phyloP scores from a whole-genome alignment of 305 asterid species.

The Fraxinus sp. region DNA sequence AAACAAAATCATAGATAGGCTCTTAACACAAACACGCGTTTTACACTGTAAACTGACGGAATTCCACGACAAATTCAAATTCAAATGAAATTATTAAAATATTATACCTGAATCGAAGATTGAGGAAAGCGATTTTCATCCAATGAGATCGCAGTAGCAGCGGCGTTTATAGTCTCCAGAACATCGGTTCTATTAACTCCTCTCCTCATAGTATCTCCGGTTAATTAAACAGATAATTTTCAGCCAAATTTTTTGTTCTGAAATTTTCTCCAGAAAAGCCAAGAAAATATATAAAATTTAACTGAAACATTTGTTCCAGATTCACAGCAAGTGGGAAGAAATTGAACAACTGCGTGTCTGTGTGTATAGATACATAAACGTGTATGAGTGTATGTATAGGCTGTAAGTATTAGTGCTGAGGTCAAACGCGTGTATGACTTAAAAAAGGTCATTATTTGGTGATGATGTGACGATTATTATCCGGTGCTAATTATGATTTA shows the following conservation, averaged over 20 bases:
- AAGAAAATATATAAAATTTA: not conserved
- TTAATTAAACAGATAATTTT: conserved; percentile 22
- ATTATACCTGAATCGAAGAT: conserved; percentile 52
- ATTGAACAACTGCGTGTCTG: not conserved
- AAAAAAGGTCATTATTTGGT: conserved; percentile 16
- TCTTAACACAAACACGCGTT: conserved; percentile 8
- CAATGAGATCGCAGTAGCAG: conserved; percentile 84
- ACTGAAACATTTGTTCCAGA: not conserved
- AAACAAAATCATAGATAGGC: conserved; percentile 12
- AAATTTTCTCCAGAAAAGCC: not conserved
- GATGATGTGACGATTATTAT: conserved; percentile 21
- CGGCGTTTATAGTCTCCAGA: conserved; percentile 78
- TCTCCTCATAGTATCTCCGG: conserved; percentile 40
- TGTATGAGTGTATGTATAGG: not conserved
- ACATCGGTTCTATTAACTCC: conserved; percentile 42
- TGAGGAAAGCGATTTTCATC: conserved; percentile 56
- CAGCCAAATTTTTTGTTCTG: not conserved
- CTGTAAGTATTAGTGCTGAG: conserved; percentile 16
- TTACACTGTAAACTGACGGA: conserved; percentile 20
- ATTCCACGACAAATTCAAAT: not conserved
- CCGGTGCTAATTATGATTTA: not conserved
- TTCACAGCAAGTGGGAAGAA: not conserved
- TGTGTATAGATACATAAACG: conserved; percentile 4
- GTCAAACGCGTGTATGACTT: conserved; percentile 50
- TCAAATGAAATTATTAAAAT: conserved; percentile 6